Percentiles rank a stretch among this genome's conserved stretches.
Conservation (phyloP, 805 yeast genomes). For the Torulaspora quercuum region DNA sequence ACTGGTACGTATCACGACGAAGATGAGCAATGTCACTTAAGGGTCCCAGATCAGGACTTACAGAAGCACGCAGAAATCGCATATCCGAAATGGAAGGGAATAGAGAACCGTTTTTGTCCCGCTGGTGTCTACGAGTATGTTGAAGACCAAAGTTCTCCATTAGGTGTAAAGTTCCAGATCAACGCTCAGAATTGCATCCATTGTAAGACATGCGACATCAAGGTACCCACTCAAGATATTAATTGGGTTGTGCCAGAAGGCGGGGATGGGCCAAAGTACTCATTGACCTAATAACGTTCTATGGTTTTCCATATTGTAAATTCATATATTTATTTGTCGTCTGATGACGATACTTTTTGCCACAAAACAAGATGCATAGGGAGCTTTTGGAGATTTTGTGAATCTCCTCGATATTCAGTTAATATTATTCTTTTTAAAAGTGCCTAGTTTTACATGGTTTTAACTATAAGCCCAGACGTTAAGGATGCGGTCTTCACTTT, state of each 20-base stretch:
- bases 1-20: conserved; percentile 97
- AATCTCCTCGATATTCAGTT: no score
- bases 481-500: conserved; percentile 47
- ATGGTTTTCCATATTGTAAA: neutral
- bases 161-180: conserved; percentile 83
- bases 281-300: conserved; percentile 52
- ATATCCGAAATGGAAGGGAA: conserved; percentile 77
- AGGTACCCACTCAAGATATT: conserved; percentile 92
- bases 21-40: conserved; percentile 84
- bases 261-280: conserved; percentile 97
- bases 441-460: neutral
- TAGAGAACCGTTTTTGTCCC: conserved; percentile 92
- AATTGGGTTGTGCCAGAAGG: conserved; percentile 98
- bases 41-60: conserved; percentile 61
- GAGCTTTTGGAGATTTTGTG: no score
- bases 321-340: no score
- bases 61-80: conserved; percentile 62
- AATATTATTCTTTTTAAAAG: neutral
- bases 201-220: conserved; percentile 97
- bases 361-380: no score
- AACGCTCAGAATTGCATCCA: conserved; percentile 97
- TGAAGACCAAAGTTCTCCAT: conserved; percentile 52
- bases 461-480: conserved; percentile 40
- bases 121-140: conserved; percentile 96
- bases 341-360: no score